These are phyloP conservation scores for Fusarium staphyleae DNA, from an alignment of 2,329 filamentous ascomycete species.

Conservation along the genomic window DNA sequence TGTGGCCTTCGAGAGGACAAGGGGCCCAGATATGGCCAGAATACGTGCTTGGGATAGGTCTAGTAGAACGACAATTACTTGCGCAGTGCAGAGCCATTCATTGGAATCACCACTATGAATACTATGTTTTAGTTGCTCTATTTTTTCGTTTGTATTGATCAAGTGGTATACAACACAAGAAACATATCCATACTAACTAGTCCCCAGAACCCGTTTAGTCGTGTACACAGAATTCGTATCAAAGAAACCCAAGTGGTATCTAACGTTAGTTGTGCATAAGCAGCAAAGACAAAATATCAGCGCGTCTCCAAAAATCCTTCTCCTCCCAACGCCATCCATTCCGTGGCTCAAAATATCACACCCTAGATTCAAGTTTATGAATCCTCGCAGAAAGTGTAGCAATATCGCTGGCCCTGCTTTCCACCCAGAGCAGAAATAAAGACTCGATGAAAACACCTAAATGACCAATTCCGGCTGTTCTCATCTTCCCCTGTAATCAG, in stretches of 20 bases:
- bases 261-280: conserved; percentile 34
- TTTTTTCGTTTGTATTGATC: background rate
- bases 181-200: conserved; percentile 9
- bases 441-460: too few relatives aligned
- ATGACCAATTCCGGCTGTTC: background rate
- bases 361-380: background rate
- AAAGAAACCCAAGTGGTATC: conserved; percentile 36
- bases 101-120: too few relatives aligned
- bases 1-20: too few relatives aligned
- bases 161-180: conserved; percentile 8
- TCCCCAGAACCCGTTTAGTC: conserved; percentile 15
- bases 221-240: conserved; percentile 12
- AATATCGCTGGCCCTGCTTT: too few relatives aligned
- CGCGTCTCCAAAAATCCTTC: conserved; percentile 10
- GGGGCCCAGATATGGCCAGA: too few relatives aligned
- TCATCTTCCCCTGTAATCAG: conserved; percentile 66
- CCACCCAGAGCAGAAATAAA: too few relatives aligned
- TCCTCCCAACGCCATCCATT: conserved; percentile 21
- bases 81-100: too few relatives aligned
- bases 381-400: background rate
- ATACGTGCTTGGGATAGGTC: too few relatives aligned
- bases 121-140: background rate
- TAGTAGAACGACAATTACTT: too few relatives aligned
- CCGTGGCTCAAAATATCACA: conserved; percentile 11
- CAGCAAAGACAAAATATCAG: conserved; percentile 14